Conservation (phyloP, 1,284 basidiomycete species). For the Boletus smithii region DNA sequence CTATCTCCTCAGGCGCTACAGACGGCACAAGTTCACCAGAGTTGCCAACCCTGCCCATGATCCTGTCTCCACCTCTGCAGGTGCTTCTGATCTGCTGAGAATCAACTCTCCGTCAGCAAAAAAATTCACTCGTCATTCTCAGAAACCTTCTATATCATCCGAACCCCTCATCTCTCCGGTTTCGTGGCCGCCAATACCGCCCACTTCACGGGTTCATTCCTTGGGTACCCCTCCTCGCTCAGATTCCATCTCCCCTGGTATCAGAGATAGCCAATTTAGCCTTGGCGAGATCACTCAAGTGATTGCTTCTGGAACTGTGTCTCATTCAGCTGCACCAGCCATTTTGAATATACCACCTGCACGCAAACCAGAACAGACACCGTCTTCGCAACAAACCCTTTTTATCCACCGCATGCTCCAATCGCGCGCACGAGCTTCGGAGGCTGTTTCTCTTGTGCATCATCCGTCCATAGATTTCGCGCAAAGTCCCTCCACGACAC, state of each 20-base stretch:
- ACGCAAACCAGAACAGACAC: not conserved
- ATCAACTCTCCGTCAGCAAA: not conserved
- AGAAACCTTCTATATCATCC: conserved; percentile 21
- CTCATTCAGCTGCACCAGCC: not conserved
- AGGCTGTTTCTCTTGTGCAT: conserved; percentile 1
- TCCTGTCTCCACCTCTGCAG: not conserved
- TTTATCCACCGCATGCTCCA: conserved; percentile 27
- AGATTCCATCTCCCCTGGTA: conserved; percentile 1
- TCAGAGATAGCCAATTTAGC: not conserved
- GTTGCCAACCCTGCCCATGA: conserved; percentile 17
- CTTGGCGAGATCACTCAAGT: conserved; percentile 7
- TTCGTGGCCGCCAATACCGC: conserved; percentile 9
- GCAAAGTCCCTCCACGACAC: conserved; percentile 4
- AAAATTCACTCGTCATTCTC: conserved; percentile 5
- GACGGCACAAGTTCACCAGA: conserved; percentile 16
- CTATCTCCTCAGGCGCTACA: conserved; percentile 16
- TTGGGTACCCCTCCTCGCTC: conserved; percentile 2
- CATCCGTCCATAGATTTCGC: conserved; percentile 1
- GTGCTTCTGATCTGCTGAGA: not conserved
- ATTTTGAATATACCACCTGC: conserved; percentile 5
- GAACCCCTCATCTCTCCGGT: conserved; percentile 23
- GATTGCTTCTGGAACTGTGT: not conserved
- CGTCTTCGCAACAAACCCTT: not conserved
- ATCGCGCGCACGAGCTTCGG: conserved; percentile 23
- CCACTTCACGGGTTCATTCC: conserved; percentile 4